Evolutionary conservation across 164 flowering plant genomes (phyloP).

Genomic region (Cinnamomum chago): DNA sequence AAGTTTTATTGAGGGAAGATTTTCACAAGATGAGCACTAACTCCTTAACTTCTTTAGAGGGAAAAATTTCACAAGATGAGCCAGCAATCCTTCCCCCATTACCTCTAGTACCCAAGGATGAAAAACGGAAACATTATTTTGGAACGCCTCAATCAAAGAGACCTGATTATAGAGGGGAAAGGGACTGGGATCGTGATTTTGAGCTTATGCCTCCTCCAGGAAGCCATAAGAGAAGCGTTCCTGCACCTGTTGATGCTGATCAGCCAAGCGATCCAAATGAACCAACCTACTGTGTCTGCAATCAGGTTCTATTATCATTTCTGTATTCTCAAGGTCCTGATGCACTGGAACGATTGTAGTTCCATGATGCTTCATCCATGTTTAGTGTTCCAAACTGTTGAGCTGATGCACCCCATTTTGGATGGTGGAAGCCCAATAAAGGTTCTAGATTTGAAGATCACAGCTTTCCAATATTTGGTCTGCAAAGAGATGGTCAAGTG

Average conservation of each 20-base stretch:
- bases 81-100: slow-evolving; percentile 89
- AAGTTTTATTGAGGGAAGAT: too few relatives aligned
- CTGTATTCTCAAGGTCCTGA: slow-evolving; percentile 1
- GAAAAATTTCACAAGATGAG: slow-evolving; percentile 83
- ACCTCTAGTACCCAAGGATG: slow-evolving; percentile 70
- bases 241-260: slow-evolving; percentile 68
- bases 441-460: background rate
- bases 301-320: slow-evolving; percentile 59
- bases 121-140: slow-evolving; percentile 55
- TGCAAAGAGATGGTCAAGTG: background rate
- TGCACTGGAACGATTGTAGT: background rate
- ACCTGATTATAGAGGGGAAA: slow-evolving; percentile 64
- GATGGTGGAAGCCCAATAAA: background rate
- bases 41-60: slow-evolving; percentile 40
- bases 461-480: background rate
- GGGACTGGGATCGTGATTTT: slow-evolving; percentile 94
- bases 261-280: slow-evolving; percentile 97
- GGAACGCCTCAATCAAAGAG: slow-evolving; percentile 77
- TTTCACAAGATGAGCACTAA: background rate
- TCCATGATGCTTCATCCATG: background rate
- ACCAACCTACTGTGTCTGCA: slow-evolving; percentile 97
- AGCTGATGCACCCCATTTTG: background rate
- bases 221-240: slow-evolving; percentile 67
- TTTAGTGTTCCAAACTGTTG: background rate
- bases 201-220: slow-evolving; percentile 99